Conservation (phyloP, 148 eudicot species). For the Oxyria digyna region DNA sequence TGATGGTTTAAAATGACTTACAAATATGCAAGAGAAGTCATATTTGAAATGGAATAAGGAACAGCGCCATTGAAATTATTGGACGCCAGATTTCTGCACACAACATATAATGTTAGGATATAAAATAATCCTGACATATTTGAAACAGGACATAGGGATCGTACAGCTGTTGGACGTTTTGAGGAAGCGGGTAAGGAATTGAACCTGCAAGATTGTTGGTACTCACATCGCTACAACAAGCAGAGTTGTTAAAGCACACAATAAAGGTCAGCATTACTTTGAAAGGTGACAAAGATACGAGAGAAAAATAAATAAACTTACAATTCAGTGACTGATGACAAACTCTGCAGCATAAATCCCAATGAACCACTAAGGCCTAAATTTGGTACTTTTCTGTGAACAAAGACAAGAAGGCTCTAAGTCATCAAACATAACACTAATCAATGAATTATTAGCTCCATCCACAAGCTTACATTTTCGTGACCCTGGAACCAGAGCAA, state of each 20-base stretch:
- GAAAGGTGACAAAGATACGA: background rate
- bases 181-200: slow-evolving; percentile 72
- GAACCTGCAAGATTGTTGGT: slow-evolving; percentile 72
- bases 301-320: slow-evolving; percentile 19
- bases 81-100: slow-evolving; percentile 70
- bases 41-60: slow-evolving; percentile 64
- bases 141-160: slow-evolving; percentile 12
- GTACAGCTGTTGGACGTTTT: slow-evolving; percentile 53
- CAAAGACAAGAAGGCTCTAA: background rate
- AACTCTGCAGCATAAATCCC: slow-evolving; percentile 54
- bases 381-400: slow-evolving; percentile 51
- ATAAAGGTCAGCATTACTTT: slow-evolving; percentile 43
- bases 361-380: slow-evolving; percentile 58
- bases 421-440: background rate
- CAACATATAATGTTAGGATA: background rate
- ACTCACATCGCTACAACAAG: slow-evolving; percentile 89
- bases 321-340: slow-evolving; percentile 61
- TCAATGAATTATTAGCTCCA: background rate
- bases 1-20: slow-evolving; percentile 21
- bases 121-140: background rate
- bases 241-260: slow-evolving; percentile 9
- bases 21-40: slow-evolving; percentile 62
- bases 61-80: slow-evolving; percentile 53
- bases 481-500: slow-evolving; percentile 70
- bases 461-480: slow-evolving; percentile 39